Conservation (phyloP, 257 asterid species). For the Capsicum chinense region DNA sequence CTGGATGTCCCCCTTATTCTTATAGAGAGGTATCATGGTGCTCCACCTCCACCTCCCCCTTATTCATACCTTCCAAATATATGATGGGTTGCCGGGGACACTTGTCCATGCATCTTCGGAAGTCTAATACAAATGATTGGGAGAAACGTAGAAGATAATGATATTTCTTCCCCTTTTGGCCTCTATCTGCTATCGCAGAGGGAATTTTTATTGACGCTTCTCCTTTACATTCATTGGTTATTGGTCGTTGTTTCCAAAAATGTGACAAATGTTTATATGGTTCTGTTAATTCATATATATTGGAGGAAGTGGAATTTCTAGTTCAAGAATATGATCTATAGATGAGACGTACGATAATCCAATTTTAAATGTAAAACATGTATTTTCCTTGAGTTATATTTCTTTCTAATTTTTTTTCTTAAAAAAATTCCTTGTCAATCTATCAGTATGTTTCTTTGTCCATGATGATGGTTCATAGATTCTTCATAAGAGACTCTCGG, state of each 20-base stretch:
- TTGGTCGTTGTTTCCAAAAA: background rate
- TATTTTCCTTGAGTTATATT: background rate
- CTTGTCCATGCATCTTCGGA: background rate
- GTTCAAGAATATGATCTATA: slow-evolving; percentile 6
- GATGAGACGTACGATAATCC: background rate
- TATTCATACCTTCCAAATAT: background rate
- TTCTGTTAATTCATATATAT: background rate
- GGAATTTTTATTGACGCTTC: background rate
- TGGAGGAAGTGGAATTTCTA: slow-evolving; percentile 5
- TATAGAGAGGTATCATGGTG: too few species aligned
- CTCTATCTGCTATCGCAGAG: background rate
- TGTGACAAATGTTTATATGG: background rate
- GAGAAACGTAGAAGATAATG: background rate
- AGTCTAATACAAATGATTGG: background rate
- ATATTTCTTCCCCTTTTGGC: background rate
- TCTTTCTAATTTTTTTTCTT: background rate
- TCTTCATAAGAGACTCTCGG: background rate
- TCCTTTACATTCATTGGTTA: background rate
- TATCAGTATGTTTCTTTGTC: background rate
- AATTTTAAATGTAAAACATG: background rate
- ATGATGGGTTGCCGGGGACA: background rate
- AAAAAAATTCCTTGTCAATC: background rate
- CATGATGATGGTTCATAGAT: background rate
- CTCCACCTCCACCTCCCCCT: too few species aligned
- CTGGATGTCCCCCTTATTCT: too few species aligned